A percentile compares a stretch with the other conserved stretches of the same genome.
These are phyloP conservation scores for Penicillium silybi DNA, from an alignment of 495 filamentous ascomycete genomes.

Conservation along the genomic window DNA sequence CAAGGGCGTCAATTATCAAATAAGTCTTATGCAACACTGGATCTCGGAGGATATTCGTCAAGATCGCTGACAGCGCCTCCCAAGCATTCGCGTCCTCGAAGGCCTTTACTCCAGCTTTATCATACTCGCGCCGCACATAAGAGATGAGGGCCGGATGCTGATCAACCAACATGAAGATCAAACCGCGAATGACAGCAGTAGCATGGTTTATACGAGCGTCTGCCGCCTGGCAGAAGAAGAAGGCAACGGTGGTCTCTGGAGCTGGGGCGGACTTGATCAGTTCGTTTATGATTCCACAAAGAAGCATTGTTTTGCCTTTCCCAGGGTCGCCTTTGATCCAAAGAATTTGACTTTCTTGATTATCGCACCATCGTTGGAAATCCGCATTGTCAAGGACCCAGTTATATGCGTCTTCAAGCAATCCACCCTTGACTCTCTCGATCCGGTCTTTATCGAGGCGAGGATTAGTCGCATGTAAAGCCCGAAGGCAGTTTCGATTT, in stretches of 20 bases:
- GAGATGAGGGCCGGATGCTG: slow-evolving; percentile 30
- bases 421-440: slow-evolving; percentile 21
- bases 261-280: slow-evolving; percentile 3
- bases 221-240: slow-evolving; percentile 47
- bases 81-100: slow-evolving; percentile 36
- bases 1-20: slow-evolving; percentile 47
- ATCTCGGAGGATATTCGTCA: slow-evolving; percentile 35
- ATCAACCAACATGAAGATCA: slow-evolving; percentile 37
- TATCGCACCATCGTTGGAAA: slow-evolving; percentile 28
- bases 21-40: slow-evolving; percentile 21
- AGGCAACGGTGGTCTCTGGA: slow-evolving; percentile 29
- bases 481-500: background rate
- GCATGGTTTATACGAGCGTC: slow-evolving; percentile 33
- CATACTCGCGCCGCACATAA: slow-evolving; percentile 16
- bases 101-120: background rate
- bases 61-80: slow-evolving; percentile 24
- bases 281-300: slow-evolving; percentile 41
- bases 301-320: slow-evolving; percentile 39
- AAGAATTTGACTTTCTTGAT: slow-evolving; percentile 4
- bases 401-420: slow-evolving; percentile 35
- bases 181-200: slow-evolving; percentile 35
- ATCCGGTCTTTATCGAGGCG: slow-evolving; percentile 32
- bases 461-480: slow-evolving; percentile 27
- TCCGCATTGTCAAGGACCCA: slow-evolving; percentile 38
- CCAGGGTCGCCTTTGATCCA: slow-evolving; percentile 30